These are phyloP conservation scores for Pseudonectria foliicola DNA, from an alignment of 2,329 filamentous ascomycete species.

Conservation along the genomic window DNA sequence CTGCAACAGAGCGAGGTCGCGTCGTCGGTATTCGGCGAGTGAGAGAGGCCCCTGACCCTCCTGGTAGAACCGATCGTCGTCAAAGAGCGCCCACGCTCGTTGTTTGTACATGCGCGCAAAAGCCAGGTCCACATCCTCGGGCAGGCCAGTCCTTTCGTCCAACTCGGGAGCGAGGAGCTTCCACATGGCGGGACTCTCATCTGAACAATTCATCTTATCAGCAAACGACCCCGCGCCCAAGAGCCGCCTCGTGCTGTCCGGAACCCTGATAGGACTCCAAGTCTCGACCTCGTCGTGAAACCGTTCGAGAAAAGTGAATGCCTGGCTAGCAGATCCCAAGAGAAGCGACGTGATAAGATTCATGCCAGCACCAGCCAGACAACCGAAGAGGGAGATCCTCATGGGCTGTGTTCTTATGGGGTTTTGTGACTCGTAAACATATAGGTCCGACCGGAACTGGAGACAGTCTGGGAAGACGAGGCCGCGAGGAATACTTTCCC, in stretches of 20 bases:
- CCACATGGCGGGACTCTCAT: not conserved
- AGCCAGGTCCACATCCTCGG: not conserved
- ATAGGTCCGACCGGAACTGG: constrained; percentile 5
- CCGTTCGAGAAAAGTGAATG: not conserved
- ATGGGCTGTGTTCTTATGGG: too few relatives aligned
- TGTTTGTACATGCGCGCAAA: constrained; percentile 5
- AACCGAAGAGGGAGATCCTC: constrained; percentile 1
- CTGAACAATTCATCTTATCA: too few relatives aligned
- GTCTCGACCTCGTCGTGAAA: constrained; percentile 1
- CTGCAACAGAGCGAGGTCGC: too few relatives aligned
- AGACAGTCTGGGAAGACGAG: constrained; percentile 3
- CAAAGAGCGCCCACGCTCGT: constrained; percentile 6
- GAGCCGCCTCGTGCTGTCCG: not conserved
- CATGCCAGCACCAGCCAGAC: constrained; percentile 3
- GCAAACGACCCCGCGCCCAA: too few relatives aligned
- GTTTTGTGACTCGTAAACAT: not conserved
- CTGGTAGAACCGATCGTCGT: not conserved
- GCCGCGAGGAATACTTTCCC: not conserved
- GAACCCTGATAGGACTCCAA: not conserved
- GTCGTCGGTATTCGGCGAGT: too few relatives aligned
- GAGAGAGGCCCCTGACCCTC: too few relatives aligned
- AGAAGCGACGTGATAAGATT: not conserved
- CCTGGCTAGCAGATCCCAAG: not conserved
- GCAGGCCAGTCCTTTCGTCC: not conserved
- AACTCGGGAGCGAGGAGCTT: not conserved